phyloP scores from a whole-genome alignment of 768 basidiomycete species.

The Rhodotorula babjevae region DNA sequence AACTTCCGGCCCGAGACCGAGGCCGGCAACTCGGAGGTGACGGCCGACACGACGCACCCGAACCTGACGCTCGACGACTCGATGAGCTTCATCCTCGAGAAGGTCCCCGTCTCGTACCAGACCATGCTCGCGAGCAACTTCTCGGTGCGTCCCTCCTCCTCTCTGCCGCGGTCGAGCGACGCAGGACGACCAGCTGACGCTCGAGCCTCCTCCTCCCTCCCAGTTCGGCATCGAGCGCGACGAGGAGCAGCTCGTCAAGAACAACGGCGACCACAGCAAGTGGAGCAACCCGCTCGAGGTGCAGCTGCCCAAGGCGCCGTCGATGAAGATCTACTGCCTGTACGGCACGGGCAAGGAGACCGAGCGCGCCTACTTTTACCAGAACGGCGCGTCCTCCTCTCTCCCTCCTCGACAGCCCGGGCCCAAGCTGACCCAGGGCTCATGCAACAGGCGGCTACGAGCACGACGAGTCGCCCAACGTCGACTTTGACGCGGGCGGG shows the following conservation, averaged over 20 bases:
- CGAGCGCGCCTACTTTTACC: constrained; percentile 37
- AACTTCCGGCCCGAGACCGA: constrained; percentile 32
- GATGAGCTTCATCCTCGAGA: constrained; percentile 70
- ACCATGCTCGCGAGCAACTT: constrained; percentile 51
- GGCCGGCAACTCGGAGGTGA: constrained; percentile 32
- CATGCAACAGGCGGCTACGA: constrained; percentile 62
- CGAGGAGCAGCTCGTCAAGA: constrained; percentile 59
- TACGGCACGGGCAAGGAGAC: constrained; percentile 94
- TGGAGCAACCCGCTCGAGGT: constrained; percentile 68
- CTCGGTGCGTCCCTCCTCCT: neutral
- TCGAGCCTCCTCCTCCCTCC: neutral
- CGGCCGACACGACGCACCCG: constrained; percentile 38
- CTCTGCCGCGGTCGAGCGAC: neutral
- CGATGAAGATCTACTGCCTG: constrained; percentile 82
- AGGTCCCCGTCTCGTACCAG: constrained; percentile 76
- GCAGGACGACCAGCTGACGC: too few relatives aligned
- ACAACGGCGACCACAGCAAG: constrained; percentile 69
- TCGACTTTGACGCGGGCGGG: neutral
- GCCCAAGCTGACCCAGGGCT: too few relatives aligned
- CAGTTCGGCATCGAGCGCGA: constrained; percentile 74
- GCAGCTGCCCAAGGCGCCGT: constrained; percentile 74
- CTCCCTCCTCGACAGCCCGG: too few relatives aligned
- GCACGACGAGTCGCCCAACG: constrained; percentile 55
- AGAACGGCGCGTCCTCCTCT: constrained; percentile 1
- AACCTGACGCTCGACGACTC: constrained; percentile 79